Evolutionary conservation across 768 basidiomycete genomes (phyloP).

Genomic region (Suillus plorans): DNA sequence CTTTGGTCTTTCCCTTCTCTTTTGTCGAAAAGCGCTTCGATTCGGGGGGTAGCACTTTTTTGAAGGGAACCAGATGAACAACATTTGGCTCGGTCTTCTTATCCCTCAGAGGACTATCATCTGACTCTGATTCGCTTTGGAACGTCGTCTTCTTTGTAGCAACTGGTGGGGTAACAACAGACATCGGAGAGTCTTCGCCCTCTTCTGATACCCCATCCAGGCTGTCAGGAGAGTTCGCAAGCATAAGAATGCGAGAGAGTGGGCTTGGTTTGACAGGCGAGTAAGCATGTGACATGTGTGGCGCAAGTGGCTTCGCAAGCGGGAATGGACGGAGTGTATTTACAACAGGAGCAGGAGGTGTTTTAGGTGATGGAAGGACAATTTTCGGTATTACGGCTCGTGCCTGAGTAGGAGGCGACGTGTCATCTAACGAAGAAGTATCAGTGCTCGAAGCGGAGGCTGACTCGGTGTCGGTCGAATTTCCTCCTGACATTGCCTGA

Average conservation of each 20-base stretch:
- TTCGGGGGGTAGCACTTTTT: slow-evolving; percentile 17
- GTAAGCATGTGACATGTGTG: slow-evolving; percentile 76
- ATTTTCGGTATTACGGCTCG: slow-evolving; percentile 8
- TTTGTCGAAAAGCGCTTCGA: slow-evolving; percentile 33
- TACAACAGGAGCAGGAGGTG: slow-evolving; percentile 19
- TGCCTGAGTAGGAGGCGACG: slow-evolving; percentile 18
- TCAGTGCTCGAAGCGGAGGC: slow-evolving; percentile 3
- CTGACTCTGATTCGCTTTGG: slow-evolving; percentile 45
- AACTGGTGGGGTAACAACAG: slow-evolving; percentile 18
- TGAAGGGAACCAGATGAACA: slow-evolving; percentile 21
- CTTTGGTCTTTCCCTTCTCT: slow-evolving; percentile 42
- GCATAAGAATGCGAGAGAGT: slow-evolving; percentile 74
- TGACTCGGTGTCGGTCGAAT: not conserved
- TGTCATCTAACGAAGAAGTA: slow-evolving; percentile 12
- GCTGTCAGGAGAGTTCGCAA: slow-evolving; percentile 58
- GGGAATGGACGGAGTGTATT: slow-evolving; percentile 55
- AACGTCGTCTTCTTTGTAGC: slow-evolving; percentile 14
- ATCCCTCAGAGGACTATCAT: slow-evolving; percentile 56
- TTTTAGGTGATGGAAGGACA: slow-evolving; percentile 14
- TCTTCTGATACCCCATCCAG: slow-evolving; percentile 20
- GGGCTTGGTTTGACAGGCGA: slow-evolving; percentile 81
- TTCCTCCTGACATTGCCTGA: slow-evolving; percentile 9
- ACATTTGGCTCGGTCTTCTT: slow-evolving; percentile 42
- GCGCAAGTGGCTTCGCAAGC: slow-evolving; percentile 66
- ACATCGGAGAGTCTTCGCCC: slow-evolving; percentile 26